phyloP scores from a whole-genome alignment of 1,284 basidiomycete genomes.

The Pisolithus thermaeus region DNA sequence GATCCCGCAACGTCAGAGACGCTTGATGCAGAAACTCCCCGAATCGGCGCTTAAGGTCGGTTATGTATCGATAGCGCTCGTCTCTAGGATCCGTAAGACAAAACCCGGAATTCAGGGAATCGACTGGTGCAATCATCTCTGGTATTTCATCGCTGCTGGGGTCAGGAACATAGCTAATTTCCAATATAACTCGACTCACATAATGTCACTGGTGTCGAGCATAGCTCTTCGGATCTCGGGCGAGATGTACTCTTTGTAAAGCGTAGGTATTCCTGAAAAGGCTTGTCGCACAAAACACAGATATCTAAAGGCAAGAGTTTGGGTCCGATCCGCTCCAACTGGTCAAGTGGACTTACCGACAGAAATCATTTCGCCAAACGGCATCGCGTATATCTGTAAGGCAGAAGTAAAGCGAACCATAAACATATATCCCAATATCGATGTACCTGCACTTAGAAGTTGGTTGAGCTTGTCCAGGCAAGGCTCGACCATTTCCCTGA shows the following conservation, averaged over 20 bases:
- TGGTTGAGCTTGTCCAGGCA: conserved; percentile 63
- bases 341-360: conserved; percentile 50
- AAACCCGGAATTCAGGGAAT: conserved; percentile 61
- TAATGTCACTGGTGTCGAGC: conserved; percentile 49
- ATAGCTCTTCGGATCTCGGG: conserved; percentile 52
- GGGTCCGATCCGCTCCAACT: background rate
- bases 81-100: conserved; percentile 73
- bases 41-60: conserved; percentile 58
- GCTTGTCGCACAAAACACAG: conserved; percentile 59
- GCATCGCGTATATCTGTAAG: conserved; percentile 57
- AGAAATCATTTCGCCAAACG: conserved; percentile 88
- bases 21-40: conserved; percentile 71
- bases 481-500: conserved; percentile 63
- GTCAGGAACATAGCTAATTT: conserved; percentile 58
- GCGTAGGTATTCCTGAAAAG: conserved; percentile 69
- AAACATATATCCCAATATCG: background rate
- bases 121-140: conserved; percentile 63
- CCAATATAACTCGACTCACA: conserved; percentile 46
- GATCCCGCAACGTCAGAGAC: conserved; percentile 54
- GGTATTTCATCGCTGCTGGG: conserved; percentile 52
- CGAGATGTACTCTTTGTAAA: conserved; percentile 35
- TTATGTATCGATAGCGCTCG: conserved; percentile 65
- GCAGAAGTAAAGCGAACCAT: background rate
- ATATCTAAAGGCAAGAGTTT: conserved; percentile 37
- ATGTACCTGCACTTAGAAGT: conserved; percentile 42